Evolutionary conservation across 306 rosid genomes (phyloP), one percentile per base, ranked within the genome.

Genomic region (Trifolium fragiferum): DNA sequence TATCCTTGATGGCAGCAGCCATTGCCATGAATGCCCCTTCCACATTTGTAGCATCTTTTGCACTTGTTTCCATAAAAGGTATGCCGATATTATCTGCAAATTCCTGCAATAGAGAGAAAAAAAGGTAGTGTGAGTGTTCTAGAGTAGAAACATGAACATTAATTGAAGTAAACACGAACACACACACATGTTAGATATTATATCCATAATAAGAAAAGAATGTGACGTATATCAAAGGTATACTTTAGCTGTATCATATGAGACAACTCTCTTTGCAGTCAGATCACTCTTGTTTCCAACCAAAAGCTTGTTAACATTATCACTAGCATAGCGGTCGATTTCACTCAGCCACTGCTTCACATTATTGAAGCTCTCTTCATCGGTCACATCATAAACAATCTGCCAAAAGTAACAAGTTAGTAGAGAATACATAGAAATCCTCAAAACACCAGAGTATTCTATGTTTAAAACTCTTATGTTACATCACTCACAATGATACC

Each of bases 301-400:
- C 81, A 85, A 80, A 70, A 85, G 89, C 57, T 85, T 85, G 86
- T 85, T 85, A 43, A 85, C 89, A 5, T 80, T 85, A 80, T 85
- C 86, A 70, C 86, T 80, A 6, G 89, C 89, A 80, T 85, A 85
- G 50, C 86, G 89, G 70, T 85, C 89, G 19, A 85, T 85, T 80
- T 85, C 89, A 59, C 86, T 85, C 51, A 85, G 89, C 89, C 89
- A 85, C 74, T 85, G 86, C 79, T 85, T 82, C 76, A 85, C 86
- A 70, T 85, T 85, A 59, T 82, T 85, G 82, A 85, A 85, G 84
- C 86, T 85, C 65, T 85, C 86, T 50, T 82, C 82, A 61, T 85
- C 89, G 41, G 89, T 85, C 57, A 85, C 89, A 32, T 85, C 89
- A 80, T 85, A 85, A 65, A 85, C 86, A 80, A 85, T 80, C 86